These are phyloP conservation scores for Colletotrichum liriopes DNA, from an alignment of 2,329 filamentous ascomycete species.

Conservation along the genomic window DNA sequence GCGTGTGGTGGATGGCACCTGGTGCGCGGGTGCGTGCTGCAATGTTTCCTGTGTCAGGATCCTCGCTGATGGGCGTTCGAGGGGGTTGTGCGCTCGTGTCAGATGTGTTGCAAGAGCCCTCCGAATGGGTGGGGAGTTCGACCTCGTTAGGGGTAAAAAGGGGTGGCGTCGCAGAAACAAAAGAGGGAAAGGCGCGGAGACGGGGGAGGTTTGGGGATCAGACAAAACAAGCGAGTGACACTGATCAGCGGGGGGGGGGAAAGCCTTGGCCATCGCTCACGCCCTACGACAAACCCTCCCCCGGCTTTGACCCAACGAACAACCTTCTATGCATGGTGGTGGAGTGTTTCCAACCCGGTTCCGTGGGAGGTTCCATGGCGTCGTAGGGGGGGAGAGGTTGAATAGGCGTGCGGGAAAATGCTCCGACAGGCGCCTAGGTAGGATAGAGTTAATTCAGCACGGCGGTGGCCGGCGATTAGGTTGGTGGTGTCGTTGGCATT, in stretches of 20 bases:
- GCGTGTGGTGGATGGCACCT: background rate
- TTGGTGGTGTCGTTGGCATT: background rate
- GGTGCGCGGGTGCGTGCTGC: background rate
- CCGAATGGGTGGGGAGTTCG: background rate
- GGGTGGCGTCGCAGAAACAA: background rate
- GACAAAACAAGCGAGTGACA: conserved; percentile 12
- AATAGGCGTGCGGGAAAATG: background rate
- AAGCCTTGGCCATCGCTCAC: background rate
- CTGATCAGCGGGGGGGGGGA: background rate
- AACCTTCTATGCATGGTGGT: conserved; percentile 27
- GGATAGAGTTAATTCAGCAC: conserved; percentile 20
- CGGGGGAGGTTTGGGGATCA: conserved; percentile 6
- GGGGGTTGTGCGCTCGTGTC: conserved; percentile 40
- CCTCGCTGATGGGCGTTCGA: conserved; percentile 21
- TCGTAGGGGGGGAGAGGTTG: background rate
- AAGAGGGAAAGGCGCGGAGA: background rate
- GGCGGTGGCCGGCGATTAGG: background rate
- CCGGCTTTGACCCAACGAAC: background rate
- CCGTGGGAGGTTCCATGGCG: conserved; percentile 5
- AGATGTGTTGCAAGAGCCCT: conserved; percentile 41
- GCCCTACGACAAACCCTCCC: background rate
- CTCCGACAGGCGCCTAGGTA: background rate
- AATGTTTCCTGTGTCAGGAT: conserved; percentile 39
- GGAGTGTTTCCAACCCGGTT: conserved; percentile 34
- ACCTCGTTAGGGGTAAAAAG: background rate